Evolutionary conservation across 345 rosid genomes (phyloP), one percentile per base, ranked within the genome.

Genomic region (Abelmoschus esculentus): DNA sequence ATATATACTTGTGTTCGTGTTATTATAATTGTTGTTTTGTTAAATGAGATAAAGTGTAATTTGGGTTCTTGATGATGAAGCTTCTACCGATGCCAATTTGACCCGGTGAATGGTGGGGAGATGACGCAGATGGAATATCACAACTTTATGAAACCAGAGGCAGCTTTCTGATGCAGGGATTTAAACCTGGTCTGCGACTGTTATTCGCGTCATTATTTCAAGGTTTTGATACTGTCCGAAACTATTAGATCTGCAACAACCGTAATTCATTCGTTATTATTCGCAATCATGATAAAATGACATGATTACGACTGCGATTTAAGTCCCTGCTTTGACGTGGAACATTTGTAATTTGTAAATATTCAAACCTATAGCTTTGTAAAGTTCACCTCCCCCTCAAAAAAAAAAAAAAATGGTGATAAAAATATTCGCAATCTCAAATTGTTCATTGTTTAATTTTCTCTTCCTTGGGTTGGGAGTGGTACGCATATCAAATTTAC

Each of bases 71-170:
- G 42, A 38, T 61, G 9, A 64, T 82, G 86, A 93, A 91, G 97
- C 82, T 86, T 95, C 83, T 86, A 90, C 76, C 80, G 96, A 67
- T 95, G 99, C 72, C 82, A 90, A 74, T 95, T 88, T 76, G 99
- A 95, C 75, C 96, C 97, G 0, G 86, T 79, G 69, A 80, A 75
- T 52, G 99, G 99, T 2, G 99, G 97, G 67, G 97, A 91, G 83
- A 95, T 95, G 97, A 80, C 86, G 8, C 96, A 87, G 81, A 77
- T 90, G 9, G 96, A 95, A 76, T 81, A 80, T 79, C 93, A 83
- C 82, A 91, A 90, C 84, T 85, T 90, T 71, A 80, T 95, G 71
- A 89, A 95, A 80, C 90, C 93, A 14, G 89, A 87, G 62, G 71
- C 87, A 28, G 82, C 84, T 60, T 85, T 83, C 78, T 89, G 26